These are phyloP conservation scores for Cladophialophora immunda DNA, from an alignment of 2,329 filamentous ascomycete species.

Conservation along the genomic window DNA sequence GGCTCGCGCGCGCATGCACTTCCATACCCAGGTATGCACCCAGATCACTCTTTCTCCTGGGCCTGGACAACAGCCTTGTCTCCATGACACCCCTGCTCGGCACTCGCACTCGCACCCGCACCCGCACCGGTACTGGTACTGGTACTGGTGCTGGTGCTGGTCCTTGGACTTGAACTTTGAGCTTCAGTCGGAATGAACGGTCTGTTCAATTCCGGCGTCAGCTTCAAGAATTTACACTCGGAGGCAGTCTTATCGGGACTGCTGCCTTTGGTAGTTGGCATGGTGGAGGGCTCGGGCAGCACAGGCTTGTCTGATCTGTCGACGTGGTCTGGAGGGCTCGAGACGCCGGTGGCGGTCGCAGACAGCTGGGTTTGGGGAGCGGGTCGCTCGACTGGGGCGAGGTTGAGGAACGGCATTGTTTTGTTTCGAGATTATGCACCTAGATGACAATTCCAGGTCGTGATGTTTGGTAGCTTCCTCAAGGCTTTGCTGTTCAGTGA, in stretches of 20 bases:
- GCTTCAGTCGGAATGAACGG: too few relatives aligned
- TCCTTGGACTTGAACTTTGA: too few relatives aligned
- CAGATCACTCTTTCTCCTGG: too few relatives aligned
- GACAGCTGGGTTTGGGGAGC: background rate
- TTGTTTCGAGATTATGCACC: background rate
- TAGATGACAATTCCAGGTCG: background rate
- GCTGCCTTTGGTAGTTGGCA: background rate
- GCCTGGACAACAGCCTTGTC: too few relatives aligned
- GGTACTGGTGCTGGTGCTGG: too few relatives aligned
- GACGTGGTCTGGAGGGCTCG: background rate
- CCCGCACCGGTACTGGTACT: too few relatives aligned
- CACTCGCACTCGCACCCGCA: too few relatives aligned
- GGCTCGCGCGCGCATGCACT: too few relatives aligned
- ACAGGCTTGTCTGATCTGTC: background rate
- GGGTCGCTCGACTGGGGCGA: background rate
- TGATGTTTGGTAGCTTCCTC: background rate
- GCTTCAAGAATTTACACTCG: constrained; percentile 1
- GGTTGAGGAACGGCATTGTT: constrained; percentile 1
- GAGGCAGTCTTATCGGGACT: background rate
- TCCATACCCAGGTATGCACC: too few relatives aligned
- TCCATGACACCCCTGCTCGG: too few relatives aligned
- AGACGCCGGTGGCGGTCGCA: background rate
- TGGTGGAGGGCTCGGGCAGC: background rate
- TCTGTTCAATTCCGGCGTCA: background rate
- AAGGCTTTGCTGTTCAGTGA: background rate